Conservation (phyloP, 2,329 filamentous ascomycete genomes). For the Apiospora aurea region DNA sequence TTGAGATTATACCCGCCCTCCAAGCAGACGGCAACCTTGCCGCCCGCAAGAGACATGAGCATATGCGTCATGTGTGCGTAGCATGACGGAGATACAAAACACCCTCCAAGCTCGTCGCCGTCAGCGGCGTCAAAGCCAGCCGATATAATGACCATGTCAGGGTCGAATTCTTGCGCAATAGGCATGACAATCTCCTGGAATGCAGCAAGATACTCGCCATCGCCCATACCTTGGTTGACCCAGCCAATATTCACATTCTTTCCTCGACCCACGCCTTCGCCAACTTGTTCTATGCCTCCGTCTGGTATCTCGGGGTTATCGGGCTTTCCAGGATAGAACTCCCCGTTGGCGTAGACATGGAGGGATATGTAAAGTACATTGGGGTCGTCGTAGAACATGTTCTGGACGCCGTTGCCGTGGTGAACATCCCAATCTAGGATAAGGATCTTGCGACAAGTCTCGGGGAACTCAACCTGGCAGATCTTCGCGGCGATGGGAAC, state of each 20-base stretch:
- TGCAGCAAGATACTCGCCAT: slow-evolving; percentile 95
- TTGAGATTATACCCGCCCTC: slow-evolving; percentile 95
- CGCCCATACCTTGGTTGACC: slow-evolving; percentile 82
- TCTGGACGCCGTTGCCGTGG: slow-evolving; percentile 91
- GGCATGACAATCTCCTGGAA: slow-evolving; percentile 98
- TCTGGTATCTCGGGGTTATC: slow-evolving; percentile 64
- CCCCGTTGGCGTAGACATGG: slow-evolving; percentile 84
- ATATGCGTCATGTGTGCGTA: slow-evolving; percentile 99
- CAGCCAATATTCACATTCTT: slow-evolving; percentile 73
- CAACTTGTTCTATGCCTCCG: slow-evolving; percentile 67
- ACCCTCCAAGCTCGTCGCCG: slow-evolving; percentile 91
- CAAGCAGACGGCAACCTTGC: slow-evolving; percentile 89
- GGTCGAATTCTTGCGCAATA: slow-evolving; percentile 90
- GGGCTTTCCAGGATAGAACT: slow-evolving; percentile 81
- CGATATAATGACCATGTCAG: slow-evolving; percentile 93
- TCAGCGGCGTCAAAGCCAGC: slow-evolving; percentile 96
- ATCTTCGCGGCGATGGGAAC: slow-evolving; percentile 91
- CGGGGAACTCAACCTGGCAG: slow-evolving; percentile 82
- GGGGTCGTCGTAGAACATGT: slow-evolving; percentile 93
- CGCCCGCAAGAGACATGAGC: slow-evolving; percentile 92
- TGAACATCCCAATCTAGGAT: slow-evolving; percentile 92
- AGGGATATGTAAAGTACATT: slow-evolving; percentile 96
- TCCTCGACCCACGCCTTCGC: slow-evolving; percentile 60
- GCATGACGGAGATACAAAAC: slow-evolving; percentile 87
- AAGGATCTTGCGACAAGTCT: slow-evolving; percentile 84